A percentile compares a stretch with the other conserved stretches of the same genome.
Conservation (phyloP, 345 rosid species). For the Eucalyptus erythrocorys region DNA sequence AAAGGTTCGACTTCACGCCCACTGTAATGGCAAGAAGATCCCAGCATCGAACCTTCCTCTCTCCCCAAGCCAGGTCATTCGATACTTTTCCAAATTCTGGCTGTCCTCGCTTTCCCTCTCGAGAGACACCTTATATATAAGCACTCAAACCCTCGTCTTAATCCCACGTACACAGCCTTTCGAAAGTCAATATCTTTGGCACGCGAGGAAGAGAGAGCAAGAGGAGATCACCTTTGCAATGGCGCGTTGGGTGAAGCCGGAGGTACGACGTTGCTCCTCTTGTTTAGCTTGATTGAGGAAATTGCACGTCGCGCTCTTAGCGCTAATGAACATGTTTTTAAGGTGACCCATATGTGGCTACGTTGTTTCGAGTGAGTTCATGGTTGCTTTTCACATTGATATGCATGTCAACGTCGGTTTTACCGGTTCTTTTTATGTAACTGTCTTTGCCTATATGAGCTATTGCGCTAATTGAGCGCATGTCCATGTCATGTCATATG, state of each 20-base stretch:
- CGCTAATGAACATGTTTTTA: background rate
- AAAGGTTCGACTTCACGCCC: slow-evolving; percentile 1
- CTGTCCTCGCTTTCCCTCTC: background rate
- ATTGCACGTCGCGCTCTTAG: background rate
- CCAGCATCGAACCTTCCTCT: background rate
- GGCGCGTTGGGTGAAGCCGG: slow-evolving; percentile 76
- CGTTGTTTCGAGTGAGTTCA: background rate
- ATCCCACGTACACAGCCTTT: background rate
- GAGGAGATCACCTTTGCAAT: background rate
- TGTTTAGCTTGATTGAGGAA: background rate
- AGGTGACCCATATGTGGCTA: background rate
- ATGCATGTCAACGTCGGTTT: background rate
- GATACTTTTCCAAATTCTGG: background rate
- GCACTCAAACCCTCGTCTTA: background rate
- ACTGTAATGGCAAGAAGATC: background rate
- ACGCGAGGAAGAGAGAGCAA: background rate
- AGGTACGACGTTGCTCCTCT: slow-evolving; percentile 21
- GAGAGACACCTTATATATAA: background rate
- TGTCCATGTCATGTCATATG: background rate
- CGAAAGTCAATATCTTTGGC: background rate
- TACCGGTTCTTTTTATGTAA: background rate
- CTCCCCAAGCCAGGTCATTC: background rate
- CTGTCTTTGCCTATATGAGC: background rate
- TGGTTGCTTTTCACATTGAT: background rate
- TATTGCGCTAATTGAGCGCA: fast-evolving